These are phyloP conservation scores for Trichothecium roseum DNA, from an alignment of 2,329 filamentous ascomycete genomes.

Conservation along the genomic window DNA sequence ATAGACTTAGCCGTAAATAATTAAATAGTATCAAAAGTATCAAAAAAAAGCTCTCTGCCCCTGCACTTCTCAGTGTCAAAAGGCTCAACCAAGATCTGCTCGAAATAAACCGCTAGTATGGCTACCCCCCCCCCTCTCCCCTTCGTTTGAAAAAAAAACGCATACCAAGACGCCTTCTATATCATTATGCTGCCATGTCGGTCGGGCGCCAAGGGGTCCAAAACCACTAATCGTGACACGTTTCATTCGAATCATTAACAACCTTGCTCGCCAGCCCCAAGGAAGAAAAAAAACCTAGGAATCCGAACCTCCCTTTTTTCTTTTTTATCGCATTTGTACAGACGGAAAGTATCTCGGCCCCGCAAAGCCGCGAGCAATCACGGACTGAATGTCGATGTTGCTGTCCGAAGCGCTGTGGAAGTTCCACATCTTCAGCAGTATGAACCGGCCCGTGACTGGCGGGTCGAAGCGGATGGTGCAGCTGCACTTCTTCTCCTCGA, in stretches of 20 bases:
- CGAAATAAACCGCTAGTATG: too few species aligned
- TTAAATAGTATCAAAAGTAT: neutral
- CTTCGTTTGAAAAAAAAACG: too few species aligned
- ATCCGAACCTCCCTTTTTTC: too few species aligned
- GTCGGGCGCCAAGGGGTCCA: too few species aligned
- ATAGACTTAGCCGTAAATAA: neutral
- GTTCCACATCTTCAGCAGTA: conserved; percentile 86
- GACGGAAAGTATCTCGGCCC: conserved; percentile 78
- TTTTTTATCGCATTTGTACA: conserved; percentile 41
- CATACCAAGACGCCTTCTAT: too few species aligned
- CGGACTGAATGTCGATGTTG: conserved; percentile 85
- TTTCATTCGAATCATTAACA: conserved; percentile 1
- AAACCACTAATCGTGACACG: too few species aligned
- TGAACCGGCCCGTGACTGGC: conserved; percentile 69
- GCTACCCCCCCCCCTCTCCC: too few species aligned
- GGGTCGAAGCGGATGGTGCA: conserved; percentile 82
- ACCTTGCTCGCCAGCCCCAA: too few species aligned
- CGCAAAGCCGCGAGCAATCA: conserved; percentile 74
- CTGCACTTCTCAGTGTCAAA: too few species aligned
- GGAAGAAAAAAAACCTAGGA: too few species aligned
- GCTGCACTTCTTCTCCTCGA: conserved; percentile 71
- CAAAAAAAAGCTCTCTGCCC: neutral
- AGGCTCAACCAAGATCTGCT: too few species aligned
- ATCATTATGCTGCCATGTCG: too few species aligned
- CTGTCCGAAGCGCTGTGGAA: conserved; percentile 50